phyloP scores from a whole-genome alignment of 176 grass and related monocot species.

The Panicum miliaceum region DNA sequence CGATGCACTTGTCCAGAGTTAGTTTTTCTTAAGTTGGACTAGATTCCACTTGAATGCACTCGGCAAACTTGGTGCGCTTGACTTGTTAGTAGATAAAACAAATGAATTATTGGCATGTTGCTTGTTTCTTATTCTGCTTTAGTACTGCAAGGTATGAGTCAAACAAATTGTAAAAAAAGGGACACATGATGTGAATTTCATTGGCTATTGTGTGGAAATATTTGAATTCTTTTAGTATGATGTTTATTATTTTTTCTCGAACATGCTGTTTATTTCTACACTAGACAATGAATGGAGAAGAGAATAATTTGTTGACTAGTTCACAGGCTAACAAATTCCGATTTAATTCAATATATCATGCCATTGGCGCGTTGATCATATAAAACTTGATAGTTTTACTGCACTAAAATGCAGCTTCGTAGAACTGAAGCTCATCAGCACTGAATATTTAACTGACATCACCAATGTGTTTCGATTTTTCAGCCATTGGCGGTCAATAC shows the following conservation, averaged over 20 bases:
- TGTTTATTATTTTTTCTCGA: background rate
- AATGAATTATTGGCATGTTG: background rate
- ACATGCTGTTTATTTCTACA: background rate
- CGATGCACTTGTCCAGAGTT: background rate
- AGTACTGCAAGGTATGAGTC: background rate
- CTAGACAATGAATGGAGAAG: background rate
- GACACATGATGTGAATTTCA: background rate
- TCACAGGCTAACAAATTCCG: background rate
- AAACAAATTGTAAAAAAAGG: background rate
- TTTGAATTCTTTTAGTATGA: background rate
- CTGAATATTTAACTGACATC: conserved; percentile 14
- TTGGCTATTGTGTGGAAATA: background rate
- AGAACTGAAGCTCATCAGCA: background rate
- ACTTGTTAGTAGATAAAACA: background rate
- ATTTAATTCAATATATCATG: background rate
- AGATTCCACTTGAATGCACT: background rate
- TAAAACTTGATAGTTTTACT: background rate
- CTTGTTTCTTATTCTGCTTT: background rate
- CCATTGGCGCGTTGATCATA: background rate
- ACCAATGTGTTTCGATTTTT: conserved; percentile 16
- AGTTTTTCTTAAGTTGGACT: background rate
- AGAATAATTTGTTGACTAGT: background rate
- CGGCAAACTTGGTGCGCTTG: background rate
- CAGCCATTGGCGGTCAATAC: conserved; percentile 75
- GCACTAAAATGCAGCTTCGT: background rate